Base-by-base conservation (phyloP, 257 asterid species). In the Phtheirospermum japonicum region DNA sequence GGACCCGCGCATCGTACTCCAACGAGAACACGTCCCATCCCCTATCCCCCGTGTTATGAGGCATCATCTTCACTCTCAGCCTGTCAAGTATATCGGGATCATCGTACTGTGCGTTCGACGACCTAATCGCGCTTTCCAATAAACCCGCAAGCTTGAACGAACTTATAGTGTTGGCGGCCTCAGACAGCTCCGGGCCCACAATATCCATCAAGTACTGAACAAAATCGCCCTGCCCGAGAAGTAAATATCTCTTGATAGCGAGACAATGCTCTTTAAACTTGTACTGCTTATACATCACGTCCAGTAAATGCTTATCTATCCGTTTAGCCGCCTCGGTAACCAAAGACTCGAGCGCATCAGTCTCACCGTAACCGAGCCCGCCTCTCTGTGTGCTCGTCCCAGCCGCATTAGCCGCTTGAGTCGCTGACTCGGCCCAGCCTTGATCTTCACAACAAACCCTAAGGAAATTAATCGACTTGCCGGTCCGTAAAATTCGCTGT, bases 1-100 rank as follows among this genome's bases (percentile, higher is more conserved):
- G 97, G 70, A 90, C 92, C 46, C 90, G 73, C 20, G 99, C 90
- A 77, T 89, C 95, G 49, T 89, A 93, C 74, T 93, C 99, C 85
- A 93, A 70, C 6, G 99, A 93, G 72, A 89, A 93, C 49, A 93
- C 99, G 75, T 93, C 99, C 99, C 99, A 93, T 39, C 97, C 99
- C 78, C 88, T 85, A 65, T 93, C 99, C 62, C 99, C 99, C 0
- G 87, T 64, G 62, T 85, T 87, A 75, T 89, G 97, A 5, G 95
- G 99, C 95, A 93, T 80, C 96, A 93, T 83, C 77, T 89, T 93
- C 67, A 93, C 97, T 79, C 96, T 80, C 75, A 93, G 77, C 71
- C 97, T 78, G 59, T 90, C 92, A 19, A 90, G 88, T 72, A 93
- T 78, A 75, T 89, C 97, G 57, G 81, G 83, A 75, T 88, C 97